phyloP scores from a whole-genome alignment of 1,284 basidiomycete genomes.

The Cutaneotrichosporon mucoides region DNA sequence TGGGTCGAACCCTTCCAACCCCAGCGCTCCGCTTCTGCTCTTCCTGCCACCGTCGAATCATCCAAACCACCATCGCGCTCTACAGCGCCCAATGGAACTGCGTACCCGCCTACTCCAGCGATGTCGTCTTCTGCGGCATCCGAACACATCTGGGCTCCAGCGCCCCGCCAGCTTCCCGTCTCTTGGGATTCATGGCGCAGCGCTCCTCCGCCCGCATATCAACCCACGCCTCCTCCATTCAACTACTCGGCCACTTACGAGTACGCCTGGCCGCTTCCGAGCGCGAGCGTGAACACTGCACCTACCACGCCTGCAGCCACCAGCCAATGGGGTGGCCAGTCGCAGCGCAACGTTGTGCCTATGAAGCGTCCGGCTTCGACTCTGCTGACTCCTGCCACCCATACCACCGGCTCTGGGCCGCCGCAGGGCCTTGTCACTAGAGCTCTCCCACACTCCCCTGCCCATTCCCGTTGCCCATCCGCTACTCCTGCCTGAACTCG shows the following conservation, averaged over 20 bases:
- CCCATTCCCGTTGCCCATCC: too few relatives aligned
- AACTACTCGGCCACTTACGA: not conserved
- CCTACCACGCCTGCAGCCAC: constrained; percentile 46
- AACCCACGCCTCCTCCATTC: not conserved
- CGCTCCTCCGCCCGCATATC: not conserved
- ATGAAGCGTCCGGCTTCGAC: too few relatives aligned
- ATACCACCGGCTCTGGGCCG: too few relatives aligned
- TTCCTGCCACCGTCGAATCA: too few relatives aligned
- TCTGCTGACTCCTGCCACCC: too few relatives aligned
- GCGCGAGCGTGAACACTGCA: not conserved
- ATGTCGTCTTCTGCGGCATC: not conserved
- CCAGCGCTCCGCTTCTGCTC: not conserved
- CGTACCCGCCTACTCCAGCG: not conserved
- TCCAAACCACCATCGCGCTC: not conserved
- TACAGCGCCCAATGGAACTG: not conserved
- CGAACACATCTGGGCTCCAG: not conserved
- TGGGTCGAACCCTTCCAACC: constrained; percentile 1
- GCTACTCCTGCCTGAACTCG: too few relatives aligned
- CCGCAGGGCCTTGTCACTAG: too few relatives aligned
- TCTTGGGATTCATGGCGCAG: not conserved
- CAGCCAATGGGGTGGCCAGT: too few relatives aligned
- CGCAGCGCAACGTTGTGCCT: too few relatives aligned
- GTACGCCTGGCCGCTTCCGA: constrained; percentile 1
- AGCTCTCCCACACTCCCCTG: too few relatives aligned
- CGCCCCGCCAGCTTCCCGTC: not conserved